Base-by-base conservation (phyloP, 2,329 filamentous ascomycete genomes). In the Ophiocordyceps unilateralis region DNA sequence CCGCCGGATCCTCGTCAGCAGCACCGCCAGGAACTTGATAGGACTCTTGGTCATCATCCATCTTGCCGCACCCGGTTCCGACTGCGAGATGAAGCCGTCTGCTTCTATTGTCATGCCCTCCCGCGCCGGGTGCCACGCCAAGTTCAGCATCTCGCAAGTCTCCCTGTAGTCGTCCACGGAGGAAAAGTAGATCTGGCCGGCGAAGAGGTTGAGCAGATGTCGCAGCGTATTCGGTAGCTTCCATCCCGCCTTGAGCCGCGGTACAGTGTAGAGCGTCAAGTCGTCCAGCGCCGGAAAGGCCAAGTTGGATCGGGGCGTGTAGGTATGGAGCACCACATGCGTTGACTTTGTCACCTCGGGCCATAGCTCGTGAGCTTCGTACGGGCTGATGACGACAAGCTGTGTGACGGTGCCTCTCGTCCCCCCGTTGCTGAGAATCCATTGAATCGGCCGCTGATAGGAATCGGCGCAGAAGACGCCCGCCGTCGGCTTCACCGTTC, bases 371-470 rank as follows among this genome's bases (percentile, higher is more conserved):
- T 82, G 62, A 0, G 73, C 78, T 48, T 84, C 81, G 34, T 41
- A 71, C 0, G 74, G 72, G 47, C 74, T 81, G 51, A 82, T 63
- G 22, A 82, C 56, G 0, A 81, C 46, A n/a, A 76, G 17, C 8
- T n/a, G 17, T 8, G 24, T 22, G 19, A 42, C 51, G 2, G n/a
- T n/a, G n/a, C n/a, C n/a, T n/a, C 9, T 7, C 5, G 14, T 14
- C 17, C 8, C 19, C 15, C 38, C 26, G 40, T 32, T 43, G 36
- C 43, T 50, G 26, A 53, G 38, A 17, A 56, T 46, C 52, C 52
- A 57, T 19, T 57, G 50, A 3, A 53, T 46, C 0, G 50, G 43
- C 0, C 55, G 48, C 4, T 56, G 50, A 12, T 48, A 57, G 0
- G 34, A 46, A 32, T 56, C 53, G 0, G 41, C 20, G 20, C 37